phyloP scores from a whole-genome alignment of 352 stramenopile species.

The Phytophthora sp. region DNA sequence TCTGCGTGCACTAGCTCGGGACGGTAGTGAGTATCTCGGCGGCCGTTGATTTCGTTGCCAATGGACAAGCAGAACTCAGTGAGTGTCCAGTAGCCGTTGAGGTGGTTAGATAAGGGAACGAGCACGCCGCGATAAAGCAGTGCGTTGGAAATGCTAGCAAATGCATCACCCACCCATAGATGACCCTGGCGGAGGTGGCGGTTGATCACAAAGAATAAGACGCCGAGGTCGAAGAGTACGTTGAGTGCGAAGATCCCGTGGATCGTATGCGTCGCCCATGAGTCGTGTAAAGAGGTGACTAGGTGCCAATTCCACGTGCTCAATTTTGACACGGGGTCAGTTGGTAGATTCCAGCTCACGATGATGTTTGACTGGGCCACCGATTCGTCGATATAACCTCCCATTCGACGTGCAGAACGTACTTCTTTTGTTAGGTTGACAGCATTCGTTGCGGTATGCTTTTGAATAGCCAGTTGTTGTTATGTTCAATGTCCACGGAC shows the following conservation, averaged over 20 bases:
- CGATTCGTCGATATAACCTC: constrained; percentile 35
- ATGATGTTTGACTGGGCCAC: constrained; percentile 46
- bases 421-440: constrained; percentile 21
- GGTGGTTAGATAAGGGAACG: constrained; percentile 32
- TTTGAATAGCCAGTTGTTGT: constrained; percentile 25
- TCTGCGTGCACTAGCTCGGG: constrained; percentile 31
- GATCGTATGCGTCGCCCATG: constrained; percentile 45
- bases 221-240: constrained; percentile 34
- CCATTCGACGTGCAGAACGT: constrained; percentile 29
- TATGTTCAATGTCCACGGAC: not conserved
- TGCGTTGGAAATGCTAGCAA: constrained; percentile 41
- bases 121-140: constrained; percentile 32
- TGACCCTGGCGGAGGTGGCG: constrained; percentile 30
- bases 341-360: constrained; percentile 27
- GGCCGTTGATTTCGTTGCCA: constrained; percentile 15
- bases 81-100: constrained; percentile 49
- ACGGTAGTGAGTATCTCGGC: constrained; percentile 10
- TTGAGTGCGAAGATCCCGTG: constrained; percentile 43
- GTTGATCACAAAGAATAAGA: constrained; percentile 43
- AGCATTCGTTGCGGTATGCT: constrained; percentile 1
- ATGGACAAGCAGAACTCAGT: constrained; percentile 42
- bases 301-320: constrained; percentile 27
- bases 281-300: constrained; percentile 36
- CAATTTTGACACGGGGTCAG: constrained; percentile 25
- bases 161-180: constrained; percentile 50